Evolutionary conservation across 2,329 filamentous ascomycete species (phyloP), one percentile per base, ranked within the genome.

Genomic region (Aphanocladium album): DNA sequence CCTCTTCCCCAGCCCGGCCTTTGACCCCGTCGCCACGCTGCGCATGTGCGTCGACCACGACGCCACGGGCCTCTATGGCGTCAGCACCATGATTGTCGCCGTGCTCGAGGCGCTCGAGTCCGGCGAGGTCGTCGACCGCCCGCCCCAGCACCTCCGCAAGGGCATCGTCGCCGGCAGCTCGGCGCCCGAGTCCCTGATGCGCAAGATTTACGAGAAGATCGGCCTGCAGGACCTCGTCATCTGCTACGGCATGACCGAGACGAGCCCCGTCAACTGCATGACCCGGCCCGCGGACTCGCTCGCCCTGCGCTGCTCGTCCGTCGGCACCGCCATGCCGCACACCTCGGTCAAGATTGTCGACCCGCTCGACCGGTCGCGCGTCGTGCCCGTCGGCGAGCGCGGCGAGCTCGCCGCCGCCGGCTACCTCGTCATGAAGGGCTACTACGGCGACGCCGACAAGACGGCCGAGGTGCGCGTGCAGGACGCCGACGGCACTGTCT

Each of bases 211-310:
- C 72, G 80, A 81, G 25, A 81, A 78, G 1, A 79, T 98, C 9
- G 95, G 95, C 53, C 77, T 98, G 19, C 84, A 82, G 0, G 89
- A 96, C 60, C 76, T 98, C 23, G 93, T 93, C 0, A 97, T 96
- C 64, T 96, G 93, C 79, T 98, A 97, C 73, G 93, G 93, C 63
- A 96, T 96, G 92, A 97, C 93, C 1, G 93, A 97, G 75, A 97
- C 93, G 1, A 83, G 81, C 53, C 89, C 89, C 45, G 89, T 91
- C 68, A 80, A 84, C 79, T 85, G 84, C 64, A 96, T 96, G 92
- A 96, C 93, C 0, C 80, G 85, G 0, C 93, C 90, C 0, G 75
- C 83, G 19, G 92, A 96, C 70, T 86, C 90, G 0, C 77, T 91
- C 2, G 82, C 82, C 41, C 89, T 89, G 73, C 82, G 92, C 45